Conservation (phyloP, 345 rosid species). For the Syzygium jambos region DNA sequence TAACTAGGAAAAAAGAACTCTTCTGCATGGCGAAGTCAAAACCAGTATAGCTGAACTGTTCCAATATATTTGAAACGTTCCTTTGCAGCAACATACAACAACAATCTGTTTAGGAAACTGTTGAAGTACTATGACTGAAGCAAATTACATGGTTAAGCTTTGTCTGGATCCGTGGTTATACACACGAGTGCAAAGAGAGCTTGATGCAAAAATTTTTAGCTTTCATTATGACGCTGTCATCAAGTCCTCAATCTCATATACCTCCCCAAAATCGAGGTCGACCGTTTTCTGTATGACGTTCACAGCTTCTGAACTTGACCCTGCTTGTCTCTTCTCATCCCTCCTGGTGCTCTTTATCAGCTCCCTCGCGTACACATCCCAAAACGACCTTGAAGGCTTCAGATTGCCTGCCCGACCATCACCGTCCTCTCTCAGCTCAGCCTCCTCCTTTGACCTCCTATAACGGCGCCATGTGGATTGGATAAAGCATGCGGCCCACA, state of each 20-base stretch:
- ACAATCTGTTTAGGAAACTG: background rate
- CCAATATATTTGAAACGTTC: background rate
- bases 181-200: background rate
- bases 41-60: background rate
- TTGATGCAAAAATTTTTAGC: background rate
- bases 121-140: background rate
- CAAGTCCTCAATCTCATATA: background rate
- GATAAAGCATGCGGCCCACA: slow-evolving; percentile 19
- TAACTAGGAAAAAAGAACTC: background rate
- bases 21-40: background rate
- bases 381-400: slow-evolving; percentile 1
- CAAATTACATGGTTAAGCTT: background rate
- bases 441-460: background rate
- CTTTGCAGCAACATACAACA: background rate
- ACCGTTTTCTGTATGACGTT: slow-evolving; percentile 14
- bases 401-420: background rate
- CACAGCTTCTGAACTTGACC: background rate
- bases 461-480: slow-evolving; percentile 14
- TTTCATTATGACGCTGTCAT: background rate
- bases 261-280: slow-evolving; percentile 16
- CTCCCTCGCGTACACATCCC: background rate
- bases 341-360: slow-evolving; percentile 4
- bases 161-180: background rate
- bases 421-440: background rate
- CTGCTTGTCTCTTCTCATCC: slow-evolving; percentile 10